These are phyloP conservation scores for Artemisia argyi DNA, from an alignment of 129 eudicot genomes.

Conservation along the genomic window DNA sequence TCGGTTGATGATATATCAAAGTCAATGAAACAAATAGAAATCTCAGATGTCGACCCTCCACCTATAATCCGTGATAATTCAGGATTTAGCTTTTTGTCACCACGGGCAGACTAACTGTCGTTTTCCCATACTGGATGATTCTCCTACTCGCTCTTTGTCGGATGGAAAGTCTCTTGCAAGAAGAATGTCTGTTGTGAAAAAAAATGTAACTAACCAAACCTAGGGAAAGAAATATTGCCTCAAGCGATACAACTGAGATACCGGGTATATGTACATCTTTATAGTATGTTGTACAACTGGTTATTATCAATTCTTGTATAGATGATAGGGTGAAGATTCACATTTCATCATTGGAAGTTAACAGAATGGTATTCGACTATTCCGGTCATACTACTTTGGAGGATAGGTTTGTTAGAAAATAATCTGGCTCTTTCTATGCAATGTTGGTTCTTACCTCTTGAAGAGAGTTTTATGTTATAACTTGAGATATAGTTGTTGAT, in stretches of 20 bases:
- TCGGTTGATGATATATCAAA: constrained; percentile 95
- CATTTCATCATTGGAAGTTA: no score
- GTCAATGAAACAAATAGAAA: constrained; percentile 84
- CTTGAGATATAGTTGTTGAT: no score
- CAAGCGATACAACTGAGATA: background rate
- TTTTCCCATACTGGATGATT: background rate
- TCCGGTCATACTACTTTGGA: no score
- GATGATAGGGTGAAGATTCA: background rate
- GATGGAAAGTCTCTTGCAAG: constrained; percentile 7
- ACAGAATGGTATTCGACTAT: no score
- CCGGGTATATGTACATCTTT: background rate
- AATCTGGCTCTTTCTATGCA: no score
- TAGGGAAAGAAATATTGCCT: background rate
- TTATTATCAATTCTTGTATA: background rate
- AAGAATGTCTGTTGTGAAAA: background rate
- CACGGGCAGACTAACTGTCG: constrained; percentile 44
- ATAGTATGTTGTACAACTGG: constrained; percentile 1
- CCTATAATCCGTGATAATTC: constrained; percentile 63
- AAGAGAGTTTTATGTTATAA: no score
- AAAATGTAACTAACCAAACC: constrained; percentile 8
- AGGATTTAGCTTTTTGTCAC: constrained; percentile 82
- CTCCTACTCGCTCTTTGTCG: background rate
- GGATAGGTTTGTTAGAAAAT: no score
- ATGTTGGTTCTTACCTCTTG: no score
- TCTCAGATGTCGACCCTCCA: constrained; percentile 76